phyloP scores from a whole-genome alignment of 495 filamentous ascomycete genomes.

The Geoglossum glabrum region DNA sequence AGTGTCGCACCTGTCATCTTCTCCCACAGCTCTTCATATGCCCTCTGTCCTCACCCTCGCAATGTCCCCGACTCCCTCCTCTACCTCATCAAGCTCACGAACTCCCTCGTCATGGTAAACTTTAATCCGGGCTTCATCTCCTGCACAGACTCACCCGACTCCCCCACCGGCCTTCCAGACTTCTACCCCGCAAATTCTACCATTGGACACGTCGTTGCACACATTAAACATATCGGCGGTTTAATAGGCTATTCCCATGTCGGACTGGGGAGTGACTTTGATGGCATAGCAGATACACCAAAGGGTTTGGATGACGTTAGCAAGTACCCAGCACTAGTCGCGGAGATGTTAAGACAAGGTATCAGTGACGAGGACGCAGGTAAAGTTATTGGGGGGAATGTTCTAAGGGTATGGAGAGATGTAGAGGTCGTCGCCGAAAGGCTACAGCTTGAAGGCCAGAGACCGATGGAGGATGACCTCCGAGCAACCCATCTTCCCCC shows the following conservation, averaged over 20 bases:
- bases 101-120: constrained; percentile 56
- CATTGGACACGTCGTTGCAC: constrained; percentile 53
- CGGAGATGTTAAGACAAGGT: constrained; percentile 28
- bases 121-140: constrained; percentile 66
- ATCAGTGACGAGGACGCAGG: constrained; percentile 19
- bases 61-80: constrained; percentile 58
- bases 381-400: constrained; percentile 21
- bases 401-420: constrained; percentile 24
- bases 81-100: constrained; percentile 34
- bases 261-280: constrained; percentile 56
- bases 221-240: constrained; percentile 48
- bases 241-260: constrained; percentile 56
- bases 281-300: constrained; percentile 36
- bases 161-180: constrained; percentile 16
- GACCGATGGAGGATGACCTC: constrained; percentile 1
- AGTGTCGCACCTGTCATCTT: constrained; percentile 49
- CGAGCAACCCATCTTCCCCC: not conserved
- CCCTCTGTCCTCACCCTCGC: constrained; percentile 46
- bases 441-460: not conserved
- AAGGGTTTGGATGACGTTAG: constrained; percentile 57
- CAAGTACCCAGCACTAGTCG: constrained; percentile 63
- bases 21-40: constrained; percentile 45
- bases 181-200: constrained; percentile 44
- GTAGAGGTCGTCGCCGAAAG: constrained; percentile 19
- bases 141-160: constrained; percentile 25